Conservation (phyloP, 768 basidiomycete species). For the Mycena filopes region DNA sequence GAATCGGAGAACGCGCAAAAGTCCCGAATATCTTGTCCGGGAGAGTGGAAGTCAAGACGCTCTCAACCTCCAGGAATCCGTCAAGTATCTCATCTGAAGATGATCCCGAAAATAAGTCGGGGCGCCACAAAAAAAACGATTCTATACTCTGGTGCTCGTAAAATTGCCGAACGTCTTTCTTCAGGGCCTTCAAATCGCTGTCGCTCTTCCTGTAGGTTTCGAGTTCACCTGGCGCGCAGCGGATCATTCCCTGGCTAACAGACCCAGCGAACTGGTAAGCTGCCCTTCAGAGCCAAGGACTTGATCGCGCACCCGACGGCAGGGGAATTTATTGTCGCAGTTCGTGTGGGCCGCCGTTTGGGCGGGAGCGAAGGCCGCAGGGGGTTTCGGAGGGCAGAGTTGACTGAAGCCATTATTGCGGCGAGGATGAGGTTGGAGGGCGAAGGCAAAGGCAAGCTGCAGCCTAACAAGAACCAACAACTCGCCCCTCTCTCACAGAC, state of each 20-base stretch:
- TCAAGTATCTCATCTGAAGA: slow-evolving; percentile 30
- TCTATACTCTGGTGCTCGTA: slow-evolving; percentile 31
- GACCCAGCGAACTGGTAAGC: slow-evolving; percentile 26
- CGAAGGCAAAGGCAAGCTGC: no score
- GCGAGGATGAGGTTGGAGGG: no score
- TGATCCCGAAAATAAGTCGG: neutral
- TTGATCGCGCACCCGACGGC: slow-evolving; percentile 1
- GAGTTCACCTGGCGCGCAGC: slow-evolving; percentile 23
- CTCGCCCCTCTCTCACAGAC: neutral
- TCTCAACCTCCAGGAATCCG: slow-evolving; percentile 30
- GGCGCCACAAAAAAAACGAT: neutral
- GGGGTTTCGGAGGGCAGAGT: neutral
- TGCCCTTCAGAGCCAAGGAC: neutral
- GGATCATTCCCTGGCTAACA: slow-evolving; percentile 27
- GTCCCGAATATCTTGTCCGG: slow-evolving; percentile 21
- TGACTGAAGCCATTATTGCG: neutral
- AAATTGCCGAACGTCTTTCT: slow-evolving; percentile 26
- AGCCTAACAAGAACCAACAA: no score
- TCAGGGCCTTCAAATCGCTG: slow-evolving; percentile 25
- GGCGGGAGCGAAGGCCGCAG: neutral
- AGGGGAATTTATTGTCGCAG: neutral
- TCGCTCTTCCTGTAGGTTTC: slow-evolving; percentile 28
- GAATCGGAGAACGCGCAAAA: slow-evolving; percentile 19
- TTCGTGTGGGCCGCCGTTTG: slow-evolving; percentile 18
- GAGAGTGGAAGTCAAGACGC: slow-evolving; percentile 26